Evolutionary conservation across 768 basidiomycete species (phyloP).

Genomic region (Candolleomyces efflorescens): DNA sequence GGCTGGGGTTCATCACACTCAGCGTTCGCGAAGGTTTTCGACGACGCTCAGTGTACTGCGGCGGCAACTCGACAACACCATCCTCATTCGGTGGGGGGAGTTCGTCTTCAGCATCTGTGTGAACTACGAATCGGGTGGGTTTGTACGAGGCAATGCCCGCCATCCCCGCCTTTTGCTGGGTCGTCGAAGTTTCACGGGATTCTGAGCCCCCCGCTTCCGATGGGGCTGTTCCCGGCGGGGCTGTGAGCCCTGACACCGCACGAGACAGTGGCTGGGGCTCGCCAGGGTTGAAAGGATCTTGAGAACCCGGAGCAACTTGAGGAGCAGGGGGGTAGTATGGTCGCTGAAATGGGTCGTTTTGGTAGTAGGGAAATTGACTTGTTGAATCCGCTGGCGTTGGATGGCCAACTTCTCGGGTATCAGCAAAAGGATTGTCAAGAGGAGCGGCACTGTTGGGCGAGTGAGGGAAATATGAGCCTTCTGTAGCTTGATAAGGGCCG

Average conservation of each 20-base stretch:
- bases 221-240: neutral
- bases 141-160: constrained; percentile 40
- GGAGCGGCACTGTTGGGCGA: constrained; percentile 12
- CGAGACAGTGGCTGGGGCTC: neutral
- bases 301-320: neutral
- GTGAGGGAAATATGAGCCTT: neutral
- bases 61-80: constrained; percentile 70
- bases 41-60: constrained; percentile 59
- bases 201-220: constrained; percentile 14
- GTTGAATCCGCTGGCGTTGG: constrained; percentile 11
- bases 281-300: constrained; percentile 10
- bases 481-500: neutral
- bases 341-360: constrained; percentile 15
- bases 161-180: constrained; percentile 51
- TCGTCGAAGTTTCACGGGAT: constrained; percentile 25
- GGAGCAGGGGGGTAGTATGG: constrained; percentile 14
- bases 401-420: constrained; percentile 10
- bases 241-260: neutral
- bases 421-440: constrained; percentile 13
- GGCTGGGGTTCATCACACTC: constrained; percentile 1
- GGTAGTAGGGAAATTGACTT: constrained; percentile 10
- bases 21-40: constrained; percentile 14
- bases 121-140: constrained; percentile 56
- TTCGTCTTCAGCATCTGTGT: constrained; percentile 65
- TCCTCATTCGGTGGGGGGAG: constrained; percentile 36